These are phyloP conservation scores for Alternaria viburni DNA, from an alignment of 2,329 filamentous ascomycete genomes.

Conservation along the genomic window DNA sequence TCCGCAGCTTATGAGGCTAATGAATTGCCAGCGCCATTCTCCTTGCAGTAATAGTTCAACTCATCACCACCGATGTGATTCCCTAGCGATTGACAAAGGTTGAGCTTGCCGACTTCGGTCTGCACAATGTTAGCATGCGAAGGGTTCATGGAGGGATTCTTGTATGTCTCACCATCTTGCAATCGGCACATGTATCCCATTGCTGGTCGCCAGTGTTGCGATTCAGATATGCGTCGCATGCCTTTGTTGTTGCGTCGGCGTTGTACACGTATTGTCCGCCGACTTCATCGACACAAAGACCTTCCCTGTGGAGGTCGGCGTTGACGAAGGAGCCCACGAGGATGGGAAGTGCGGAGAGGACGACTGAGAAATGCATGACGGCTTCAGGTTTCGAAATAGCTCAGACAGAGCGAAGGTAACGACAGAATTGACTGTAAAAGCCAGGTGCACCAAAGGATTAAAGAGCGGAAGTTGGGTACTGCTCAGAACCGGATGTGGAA, in stretches of 20 bases:
- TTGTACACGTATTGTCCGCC: constrained; percentile 31
- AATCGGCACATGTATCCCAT: constrained; percentile 40
- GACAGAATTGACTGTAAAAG: not conserved
- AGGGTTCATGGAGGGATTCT: not conserved
- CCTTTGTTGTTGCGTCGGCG: constrained; percentile 25
- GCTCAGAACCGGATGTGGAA: not conserved
- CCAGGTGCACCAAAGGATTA: constrained; percentile 7
- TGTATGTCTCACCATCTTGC: constrained; percentile 24
- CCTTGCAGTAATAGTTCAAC: constrained; percentile 33
- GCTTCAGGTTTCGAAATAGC: not conserved
- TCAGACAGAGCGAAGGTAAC: not conserved
- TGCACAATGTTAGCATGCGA: constrained; percentile 4
- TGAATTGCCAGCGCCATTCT: constrained; percentile 24
- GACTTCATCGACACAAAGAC: constrained; percentile 25
- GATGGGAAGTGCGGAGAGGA: constrained; percentile 13
- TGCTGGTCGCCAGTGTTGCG: constrained; percentile 35
- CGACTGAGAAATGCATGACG: constrained; percentile 27
- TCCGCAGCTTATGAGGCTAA: constrained; percentile 7
- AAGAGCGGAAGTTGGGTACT: not conserved
- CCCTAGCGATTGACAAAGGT: constrained; percentile 28
- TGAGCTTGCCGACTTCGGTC: constrained; percentile 25
- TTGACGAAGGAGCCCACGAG: constrained; percentile 21
- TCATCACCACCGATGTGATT: constrained; percentile 40
- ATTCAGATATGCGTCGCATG: constrained; percentile 27
- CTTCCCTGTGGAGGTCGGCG: constrained; percentile 29